Base-by-base conservation (phyloP, 306 rosid genomes). In the Trichosanthes cucumerina region DNA sequence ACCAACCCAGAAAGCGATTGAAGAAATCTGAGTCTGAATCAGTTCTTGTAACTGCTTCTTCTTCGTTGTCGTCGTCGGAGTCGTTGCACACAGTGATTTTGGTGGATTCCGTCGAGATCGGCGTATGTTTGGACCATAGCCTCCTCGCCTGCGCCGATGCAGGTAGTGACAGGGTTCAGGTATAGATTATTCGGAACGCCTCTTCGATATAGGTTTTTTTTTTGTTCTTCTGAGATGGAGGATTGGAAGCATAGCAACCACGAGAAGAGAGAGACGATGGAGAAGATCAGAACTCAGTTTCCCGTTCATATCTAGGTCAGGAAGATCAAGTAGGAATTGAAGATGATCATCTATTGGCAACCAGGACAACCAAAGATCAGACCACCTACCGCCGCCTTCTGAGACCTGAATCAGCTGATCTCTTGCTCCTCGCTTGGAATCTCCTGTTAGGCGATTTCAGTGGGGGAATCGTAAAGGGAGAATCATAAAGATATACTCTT, bases 291-390 rank as follows among this genome's bases (percentile, higher is more conserved):
- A 8, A 76, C 78, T 73, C 87, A 80, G 43, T 83, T 84, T 9
- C 89, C 88, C 0, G 79, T 92, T 82, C 97, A 92, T 13, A 90
- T 88, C 80, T 96, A 92, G 75, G 91, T 92, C 79, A 76, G 83
- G 78, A 92, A 89, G 91, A 92, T 92, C 81, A 92, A 92, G 85
- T 86, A 88, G 75, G 97, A 92, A 83, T 90, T 92, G 16, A 90
- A 88, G 82, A 83, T 87, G 39, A 63, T 82, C 11, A 34, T 73
- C 10, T 96, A 92, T 38, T 81, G 84, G 96, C 62, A 83, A 43
- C 84, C 90, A 6, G 89, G 80, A 2, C 83, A 90, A 69, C 86
- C 90, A 1, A 91, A 92, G 88, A 76, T 88, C 24, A 88, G 86
- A 82, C 87, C 84, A 4, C 74, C 52, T 0, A 0, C 77, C 6